Evolutionary conservation across 148 eudicot genomes (phyloP), one percentile per base, ranked within the genome.

Genomic region (Euryodendron excelsum): DNA sequence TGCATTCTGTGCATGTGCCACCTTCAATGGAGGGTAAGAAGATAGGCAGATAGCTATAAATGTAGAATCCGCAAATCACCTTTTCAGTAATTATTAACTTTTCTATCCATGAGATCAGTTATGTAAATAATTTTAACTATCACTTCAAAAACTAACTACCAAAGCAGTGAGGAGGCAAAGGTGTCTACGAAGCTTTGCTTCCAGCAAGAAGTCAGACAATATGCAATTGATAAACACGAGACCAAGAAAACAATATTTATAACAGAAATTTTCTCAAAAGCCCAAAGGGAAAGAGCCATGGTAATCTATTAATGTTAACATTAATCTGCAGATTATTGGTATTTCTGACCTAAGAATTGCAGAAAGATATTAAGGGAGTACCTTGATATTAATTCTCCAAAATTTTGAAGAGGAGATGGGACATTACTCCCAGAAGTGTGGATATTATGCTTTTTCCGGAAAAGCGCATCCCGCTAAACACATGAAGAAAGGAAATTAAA

Each of bases 381-480:
- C 98, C 97, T 90, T 63, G 87, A 83, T 67, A 59, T 85, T 81
- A 95, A 85, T 73, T 95, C 97, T 37, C 78, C 71, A 73, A 95
- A 95, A 81, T 83, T 87, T 81, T 90, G 90, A 68, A 95, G 98
- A 74, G 98, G 98, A 62, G 98, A 86, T 31, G 98, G 93, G 71
- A 93, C 85, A 81, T 90, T 91, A 58, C 82, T 86, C 72, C 98
- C 98, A 78, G 88, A 87, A 67, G 87, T 79, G 79, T 95, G 97
- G 81, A 95, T 91, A 48, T 83, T 85, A 78, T 93, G 86, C 85
- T 80, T 85, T 90, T 90, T 95, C 65, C 98, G 88, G 78, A 87
- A 78, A 81, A 88, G 73, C 15, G 91, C 90, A 85, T 91, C 98
- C 73, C 92, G 82, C 98, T 95, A 68, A 67, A 83, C 67, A 80